A percentile compares a stretch with the other conserved stretches of the same genome.
Conservation (phyloP, 768 basidiomycete genomes). For the Kwoniella sp. region DNA sequence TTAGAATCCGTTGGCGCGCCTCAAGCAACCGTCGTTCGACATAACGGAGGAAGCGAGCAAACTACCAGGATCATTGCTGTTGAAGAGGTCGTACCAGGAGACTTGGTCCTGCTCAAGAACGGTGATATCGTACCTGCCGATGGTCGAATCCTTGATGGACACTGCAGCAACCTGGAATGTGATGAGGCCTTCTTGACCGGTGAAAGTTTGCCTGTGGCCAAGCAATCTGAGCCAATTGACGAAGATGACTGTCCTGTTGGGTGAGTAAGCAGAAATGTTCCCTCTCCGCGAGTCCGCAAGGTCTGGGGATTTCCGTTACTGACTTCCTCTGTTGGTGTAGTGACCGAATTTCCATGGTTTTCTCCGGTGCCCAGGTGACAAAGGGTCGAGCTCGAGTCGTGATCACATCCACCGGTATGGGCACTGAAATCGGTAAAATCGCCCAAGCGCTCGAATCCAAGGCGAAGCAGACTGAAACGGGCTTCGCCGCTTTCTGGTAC, state of each 20-base stretch:
- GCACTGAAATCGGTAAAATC: conserved; percentile 60
- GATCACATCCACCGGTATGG: conserved; percentile 62
- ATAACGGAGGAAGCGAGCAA: conserved; percentile 17
- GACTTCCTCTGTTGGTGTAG: conserved; percentile 4
- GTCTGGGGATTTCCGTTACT: background rate
- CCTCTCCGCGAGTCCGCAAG: no score
- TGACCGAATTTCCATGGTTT: conserved; percentile 53
- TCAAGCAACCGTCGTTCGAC: conserved; percentile 54
- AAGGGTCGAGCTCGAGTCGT: conserved; percentile 63
- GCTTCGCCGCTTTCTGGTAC: conserved; percentile 60
- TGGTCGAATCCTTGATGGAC: conserved; percentile 58
- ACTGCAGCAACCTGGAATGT: conserved; percentile 59
- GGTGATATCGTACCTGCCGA: conserved; percentile 59
- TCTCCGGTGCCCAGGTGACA: conserved; percentile 58
- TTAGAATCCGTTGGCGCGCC: conserved; percentile 57
- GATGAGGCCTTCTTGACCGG: conserved; percentile 62
- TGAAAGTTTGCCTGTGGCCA: conserved; percentile 59
- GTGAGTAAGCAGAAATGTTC: conserved; percentile 19
- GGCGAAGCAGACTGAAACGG: conserved; percentile 45
- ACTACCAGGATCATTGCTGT: conserved; percentile 39
- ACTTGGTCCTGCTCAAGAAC: conserved; percentile 58
- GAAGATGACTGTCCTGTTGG: conserved; percentile 51
- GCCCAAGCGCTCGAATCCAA: conserved; percentile 56
- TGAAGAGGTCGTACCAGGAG: conserved; percentile 58
- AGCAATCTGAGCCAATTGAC: conserved; percentile 55